Conservation (phyloP, 1,139 yeast genomes). For the Scheffersomyces cryptocercus region DNA sequence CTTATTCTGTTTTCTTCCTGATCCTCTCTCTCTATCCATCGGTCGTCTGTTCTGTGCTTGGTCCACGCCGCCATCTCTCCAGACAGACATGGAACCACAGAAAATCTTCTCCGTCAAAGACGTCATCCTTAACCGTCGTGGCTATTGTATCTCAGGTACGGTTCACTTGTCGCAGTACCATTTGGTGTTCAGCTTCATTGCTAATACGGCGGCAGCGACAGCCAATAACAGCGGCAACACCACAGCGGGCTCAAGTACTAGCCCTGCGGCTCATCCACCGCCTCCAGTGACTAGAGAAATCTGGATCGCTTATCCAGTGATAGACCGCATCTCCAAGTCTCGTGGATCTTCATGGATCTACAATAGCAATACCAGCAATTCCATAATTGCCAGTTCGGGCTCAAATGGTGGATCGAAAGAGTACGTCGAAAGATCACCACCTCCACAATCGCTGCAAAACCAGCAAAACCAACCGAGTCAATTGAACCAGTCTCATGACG, state of each 20-base stretch:
- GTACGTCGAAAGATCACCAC: neutral
- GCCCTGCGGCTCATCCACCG: constrained; percentile 10
- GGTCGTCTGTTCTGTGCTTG: too few relatives aligned
- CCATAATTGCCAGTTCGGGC: constrained; percentile 4
- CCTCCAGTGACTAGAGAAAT: constrained; percentile 57
- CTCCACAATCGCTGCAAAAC: neutral
- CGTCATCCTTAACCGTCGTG: constrained; percentile 71
- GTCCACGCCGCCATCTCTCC: neutral
- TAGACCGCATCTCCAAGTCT: constrained; percentile 64
- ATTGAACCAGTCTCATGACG: constrained; percentile 3
- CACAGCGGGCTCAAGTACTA: neutral
- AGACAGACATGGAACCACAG: neutral
- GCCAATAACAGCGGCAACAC: too few relatives aligned
- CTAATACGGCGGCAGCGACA: constrained; percentile 5
- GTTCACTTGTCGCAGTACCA: constrained; percentile 84
- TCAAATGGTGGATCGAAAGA: neutral
- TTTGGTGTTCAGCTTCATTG: constrained; percentile 63
- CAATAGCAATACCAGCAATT: constrained; percentile 4
- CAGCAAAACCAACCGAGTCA: neutral
- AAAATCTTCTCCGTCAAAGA: constrained; percentile 50
- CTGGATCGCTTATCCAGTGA: constrained; percentile 93
- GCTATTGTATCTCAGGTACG: constrained; percentile 64
- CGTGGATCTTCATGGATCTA: constrained; percentile 48
- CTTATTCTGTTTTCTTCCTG: neutral
- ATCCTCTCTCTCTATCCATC: neutral